Evolutionary conservation across 345 rosid species (phyloP).

Genomic region (Brassica juncea): DNA sequence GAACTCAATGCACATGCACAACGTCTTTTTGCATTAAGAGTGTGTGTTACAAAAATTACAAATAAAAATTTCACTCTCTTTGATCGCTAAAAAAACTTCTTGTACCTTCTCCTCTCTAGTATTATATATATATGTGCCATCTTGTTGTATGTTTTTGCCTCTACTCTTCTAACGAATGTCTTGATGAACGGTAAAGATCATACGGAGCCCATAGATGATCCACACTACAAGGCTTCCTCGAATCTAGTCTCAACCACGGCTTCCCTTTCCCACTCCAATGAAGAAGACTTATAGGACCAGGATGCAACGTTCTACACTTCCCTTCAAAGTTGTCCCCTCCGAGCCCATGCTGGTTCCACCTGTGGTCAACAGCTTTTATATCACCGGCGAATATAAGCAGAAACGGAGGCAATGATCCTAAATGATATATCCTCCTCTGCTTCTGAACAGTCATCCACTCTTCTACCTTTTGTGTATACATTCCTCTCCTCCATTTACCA

Average conservation of each 20-base stretch:
- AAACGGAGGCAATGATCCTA: slow-evolving; percentile 71
- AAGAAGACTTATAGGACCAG: slow-evolving; percentile 68
- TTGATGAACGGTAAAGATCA: slow-evolving; percentile 63
- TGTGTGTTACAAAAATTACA: neutral
- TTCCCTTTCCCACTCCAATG: slow-evolving; percentile 81
- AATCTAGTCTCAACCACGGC: slow-evolving; percentile 66
- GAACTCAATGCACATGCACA: neutral
- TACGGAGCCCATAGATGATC: slow-evolving; percentile 77
- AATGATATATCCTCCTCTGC: slow-evolving; percentile 57
- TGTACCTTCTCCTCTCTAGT: slow-evolving; percentile 33
- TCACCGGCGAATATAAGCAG: slow-evolving; percentile 63
- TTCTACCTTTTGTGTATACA: slow-evolving; percentile 51
- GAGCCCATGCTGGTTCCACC: slow-evolving; percentile 76
- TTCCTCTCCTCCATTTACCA: slow-evolving; percentile 60
- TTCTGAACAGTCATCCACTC: slow-evolving; percentile 65
- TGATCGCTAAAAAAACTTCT: slow-evolving; percentile 28
- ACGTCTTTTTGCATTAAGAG: slow-evolving; percentile 1
- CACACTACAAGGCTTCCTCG: slow-evolving; percentile 59
- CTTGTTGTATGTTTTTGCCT: neutral
- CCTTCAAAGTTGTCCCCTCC: slow-evolving; percentile 72
- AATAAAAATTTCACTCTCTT: slow-evolving; percentile 20
- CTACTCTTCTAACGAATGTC: slow-evolving; percentile 53
- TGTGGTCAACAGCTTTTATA: slow-evolving; percentile 60
- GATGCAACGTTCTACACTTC: slow-evolving; percentile 60
- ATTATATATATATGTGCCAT: slow-evolving; percentile 14